Evolutionary conservation across 2,329 filamentous ascomycete species (phyloP).

Genomic region (Trichophaea hybrida): DNA sequence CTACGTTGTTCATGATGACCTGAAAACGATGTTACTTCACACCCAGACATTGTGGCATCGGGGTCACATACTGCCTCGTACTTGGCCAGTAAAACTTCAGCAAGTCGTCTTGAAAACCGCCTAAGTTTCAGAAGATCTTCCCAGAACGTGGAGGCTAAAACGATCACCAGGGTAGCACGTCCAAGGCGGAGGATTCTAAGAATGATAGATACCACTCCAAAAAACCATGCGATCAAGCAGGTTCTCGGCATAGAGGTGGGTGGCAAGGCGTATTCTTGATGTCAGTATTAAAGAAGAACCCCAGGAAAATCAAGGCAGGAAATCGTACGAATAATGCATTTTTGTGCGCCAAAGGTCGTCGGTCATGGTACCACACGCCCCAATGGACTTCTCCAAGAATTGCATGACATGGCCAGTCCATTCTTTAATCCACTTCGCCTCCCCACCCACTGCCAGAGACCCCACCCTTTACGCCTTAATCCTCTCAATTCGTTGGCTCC

Average conservation of each 20-base stretch:
- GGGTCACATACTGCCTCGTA: conserved; percentile 44
- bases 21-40: background rate
- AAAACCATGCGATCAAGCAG: conserved; percentile 82
- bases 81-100: conserved; percentile 56
- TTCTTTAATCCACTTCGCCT: conserved; percentile 81
- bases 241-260: conserved; percentile 69
- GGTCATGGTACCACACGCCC: conserved; percentile 39
- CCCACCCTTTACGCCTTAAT: conserved; percentile 75
- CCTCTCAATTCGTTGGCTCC: conserved; percentile 87
- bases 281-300: conserved; percentile 8
- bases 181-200: conserved; percentile 52
- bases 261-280: conserved; percentile 58
- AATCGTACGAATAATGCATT: conserved; percentile 38
- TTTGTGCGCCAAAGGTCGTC: conserved; percentile 61
- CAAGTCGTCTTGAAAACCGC: conserved; percentile 59
- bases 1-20: background rate
- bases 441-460: conserved; percentile 59
- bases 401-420: conserved; percentile 87
- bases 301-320: background rate
- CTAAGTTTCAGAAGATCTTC: conserved; percentile 59
- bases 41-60: background rate
- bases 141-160: conserved; percentile 75
- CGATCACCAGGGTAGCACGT: conserved; percentile 76
- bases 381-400: conserved; percentile 64
- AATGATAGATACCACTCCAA: conserved; percentile 76